Evolutionary conservation across 2,329 filamentous ascomycete genomes (phyloP).

Genomic region (Alternaria postmessia): DNA sequence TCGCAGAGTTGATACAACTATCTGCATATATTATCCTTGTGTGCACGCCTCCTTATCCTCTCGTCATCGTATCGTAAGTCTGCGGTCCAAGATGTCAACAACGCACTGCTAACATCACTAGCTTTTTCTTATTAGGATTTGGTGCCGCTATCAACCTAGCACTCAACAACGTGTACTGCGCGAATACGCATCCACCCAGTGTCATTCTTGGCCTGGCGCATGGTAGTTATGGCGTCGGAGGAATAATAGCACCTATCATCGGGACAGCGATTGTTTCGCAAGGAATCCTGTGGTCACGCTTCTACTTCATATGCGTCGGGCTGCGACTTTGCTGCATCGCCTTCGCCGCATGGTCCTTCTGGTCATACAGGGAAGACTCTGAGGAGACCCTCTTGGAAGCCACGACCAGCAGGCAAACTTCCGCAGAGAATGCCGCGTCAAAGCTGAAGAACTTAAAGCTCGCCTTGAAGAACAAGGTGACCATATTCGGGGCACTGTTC

Average conservation of each 20-base stretch:
- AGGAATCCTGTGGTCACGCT: slow-evolving; percentile 71
- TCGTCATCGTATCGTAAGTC: slow-evolving; percentile 63
- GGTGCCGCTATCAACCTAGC: slow-evolving; percentile 62
- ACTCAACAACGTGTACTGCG: slow-evolving; percentile 65
- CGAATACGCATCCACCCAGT: slow-evolving; percentile 61
- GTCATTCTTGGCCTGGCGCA: slow-evolving; percentile 69
- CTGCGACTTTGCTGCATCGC: slow-evolving; percentile 65
- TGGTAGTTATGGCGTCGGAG: slow-evolving; percentile 65
- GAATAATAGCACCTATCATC: slow-evolving; percentile 71
- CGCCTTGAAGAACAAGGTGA: slow-evolving; percentile 63
- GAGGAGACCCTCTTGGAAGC: slow-evolving; percentile 55
- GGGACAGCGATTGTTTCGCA: slow-evolving; percentile 75
- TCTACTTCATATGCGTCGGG: slow-evolving; percentile 73
- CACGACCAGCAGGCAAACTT: slow-evolving; percentile 52
- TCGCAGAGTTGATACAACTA: slow-evolving; percentile 65
- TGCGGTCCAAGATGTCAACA: too few relatives aligned
- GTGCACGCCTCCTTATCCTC: slow-evolving; percentile 73
- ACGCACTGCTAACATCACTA: slow-evolving; percentile 31
- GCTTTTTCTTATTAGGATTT: slow-evolving; percentile 72
- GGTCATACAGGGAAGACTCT: slow-evolving; percentile 71
- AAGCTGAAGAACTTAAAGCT: slow-evolving; percentile 60
- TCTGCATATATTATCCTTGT: slow-evolving; percentile 71
- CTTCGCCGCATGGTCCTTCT: slow-evolving; percentile 73
- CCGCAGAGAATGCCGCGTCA: slow-evolving; percentile 48
- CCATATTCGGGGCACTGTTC: slow-evolving; percentile 79